phyloP scores from a whole-genome alignment of 1,284 basidiomycete species.

The Vanrija humicola region DNA sequence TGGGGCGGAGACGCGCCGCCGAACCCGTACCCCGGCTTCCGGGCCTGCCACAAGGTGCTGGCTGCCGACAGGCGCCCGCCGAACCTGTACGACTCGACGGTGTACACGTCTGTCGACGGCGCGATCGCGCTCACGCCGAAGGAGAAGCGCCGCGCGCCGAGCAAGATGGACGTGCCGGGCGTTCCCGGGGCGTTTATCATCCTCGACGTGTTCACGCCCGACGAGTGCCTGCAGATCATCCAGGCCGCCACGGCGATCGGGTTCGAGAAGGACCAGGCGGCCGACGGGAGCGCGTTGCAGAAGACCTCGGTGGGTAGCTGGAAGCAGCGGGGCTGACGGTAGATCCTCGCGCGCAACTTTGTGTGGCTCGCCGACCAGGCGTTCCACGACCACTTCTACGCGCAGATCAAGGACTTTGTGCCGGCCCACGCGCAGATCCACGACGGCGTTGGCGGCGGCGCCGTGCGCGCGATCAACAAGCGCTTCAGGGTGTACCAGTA shows the following conservation, averaged over 20 bases:
- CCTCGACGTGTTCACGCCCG: slow-evolving; percentile 52
- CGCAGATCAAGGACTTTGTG: slow-evolving; percentile 51
- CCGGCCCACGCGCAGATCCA: slow-evolving; percentile 37
- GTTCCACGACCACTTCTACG: slow-evolving; percentile 52
- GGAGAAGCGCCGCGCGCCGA: slow-evolving; percentile 16
- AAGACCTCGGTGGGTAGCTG: slow-evolving; percentile 42
- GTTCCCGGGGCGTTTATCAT: slow-evolving; percentile 54
- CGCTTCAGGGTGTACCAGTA: slow-evolving; percentile 57
- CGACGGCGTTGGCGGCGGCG: slow-evolving; percentile 49
- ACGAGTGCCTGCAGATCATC: slow-evolving; percentile 54
- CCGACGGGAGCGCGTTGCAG: slow-evolving; percentile 51
- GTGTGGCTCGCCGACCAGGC: slow-evolving; percentile 56
- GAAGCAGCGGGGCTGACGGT: slow-evolving; percentile 19
- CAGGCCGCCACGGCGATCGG: slow-evolving; percentile 53
- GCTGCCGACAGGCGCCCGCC: slow-evolving; percentile 51
- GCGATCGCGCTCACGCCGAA: slow-evolving; percentile 50
- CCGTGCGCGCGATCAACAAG: slow-evolving; percentile 55
- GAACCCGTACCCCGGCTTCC: slow-evolving; percentile 31
- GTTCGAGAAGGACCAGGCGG: slow-evolving; percentile 55
- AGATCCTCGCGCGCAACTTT: slow-evolving; percentile 54
- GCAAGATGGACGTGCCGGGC: slow-evolving; percentile 44
- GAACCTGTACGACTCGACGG: slow-evolving; percentile 55
- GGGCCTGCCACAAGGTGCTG: slow-evolving; percentile 41
- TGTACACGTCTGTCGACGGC: slow-evolving; percentile 51
- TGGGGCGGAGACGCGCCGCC: slow-evolving; percentile 28